phyloP scores from a whole-genome alignment of 192 early-diverging fungal genomes.

The Diversispora epigaea region DNA sequence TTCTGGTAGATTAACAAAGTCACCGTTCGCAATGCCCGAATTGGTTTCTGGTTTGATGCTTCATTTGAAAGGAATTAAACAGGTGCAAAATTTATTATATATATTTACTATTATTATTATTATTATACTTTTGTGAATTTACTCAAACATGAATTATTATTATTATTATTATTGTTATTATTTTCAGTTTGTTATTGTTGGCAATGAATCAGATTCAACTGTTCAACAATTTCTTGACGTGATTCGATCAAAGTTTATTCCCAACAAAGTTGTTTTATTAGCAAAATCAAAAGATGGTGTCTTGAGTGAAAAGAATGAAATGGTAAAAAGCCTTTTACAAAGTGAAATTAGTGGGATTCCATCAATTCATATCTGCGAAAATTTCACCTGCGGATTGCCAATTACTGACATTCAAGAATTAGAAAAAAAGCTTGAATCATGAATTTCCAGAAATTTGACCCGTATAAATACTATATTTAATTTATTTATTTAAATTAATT shows the following conservation, averaged over 20 bases:
- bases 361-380: slow-evolving; percentile 51
- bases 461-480: too few species aligned
- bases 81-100: too few species aligned
- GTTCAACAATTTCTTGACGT: slow-evolving; percentile 34
- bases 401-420: slow-evolving; percentile 40
- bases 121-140: too few species aligned
- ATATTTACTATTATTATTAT: too few species aligned
- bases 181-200: slow-evolving; percentile 38
- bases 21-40: slow-evolving; percentile 47
- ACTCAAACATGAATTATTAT: neutral
- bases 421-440: too few species aligned
- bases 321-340: slow-evolving; percentile 34
- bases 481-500: too few species aligned
- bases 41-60: slow-evolving; percentile 42
- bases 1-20: slow-evolving; percentile 30
- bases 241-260: slow-evolving; percentile 40
- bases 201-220: slow-evolving; percentile 18
- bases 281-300: slow-evolving; percentile 21
- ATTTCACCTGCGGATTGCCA: slow-evolving; percentile 57
- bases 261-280: slow-evolving; percentile 42
- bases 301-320: slow-evolving; percentile 30
- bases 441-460: too few species aligned
- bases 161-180: neutral
- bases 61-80: slow-evolving; percentile 40
- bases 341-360: neutral